A percentile compares a stretch with the other conserved stretches of the same genome.
Evolutionary conservation across 331 rosid genomes (phyloP).

Genomic region (Quercus phellos): DNA sequence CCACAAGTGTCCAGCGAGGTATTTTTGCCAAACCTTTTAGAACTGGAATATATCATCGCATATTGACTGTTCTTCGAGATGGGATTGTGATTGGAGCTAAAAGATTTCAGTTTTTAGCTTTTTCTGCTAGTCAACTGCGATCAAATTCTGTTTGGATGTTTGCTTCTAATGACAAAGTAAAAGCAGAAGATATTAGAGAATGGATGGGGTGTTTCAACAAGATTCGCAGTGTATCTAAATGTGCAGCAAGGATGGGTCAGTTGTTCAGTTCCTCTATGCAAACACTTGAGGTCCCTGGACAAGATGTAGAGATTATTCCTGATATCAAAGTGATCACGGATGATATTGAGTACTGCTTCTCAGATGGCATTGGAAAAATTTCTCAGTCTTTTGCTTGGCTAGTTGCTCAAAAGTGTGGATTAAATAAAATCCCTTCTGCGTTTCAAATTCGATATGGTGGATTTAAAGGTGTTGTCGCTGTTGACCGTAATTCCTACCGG

Average conservation of each 20-base stretch:
- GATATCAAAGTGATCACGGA: slow-evolving; percentile 62
- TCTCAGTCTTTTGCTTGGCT: slow-evolving; percentile 72
- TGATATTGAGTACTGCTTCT: slow-evolving; percentile 75
- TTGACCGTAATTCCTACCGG: slow-evolving; percentile 65
- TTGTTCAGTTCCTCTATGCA: slow-evolving; percentile 82
- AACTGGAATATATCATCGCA: slow-evolving; percentile 60
- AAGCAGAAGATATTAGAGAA: slow-evolving; percentile 74
- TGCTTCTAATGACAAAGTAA: slow-evolving; percentile 77
- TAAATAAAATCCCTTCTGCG: slow-evolving; percentile 71
- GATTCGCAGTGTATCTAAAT: slow-evolving; percentile 81
- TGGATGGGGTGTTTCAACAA: slow-evolving; percentile 94
- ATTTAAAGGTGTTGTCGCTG: slow-evolving; percentile 87
- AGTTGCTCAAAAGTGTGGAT: slow-evolving; percentile 69
- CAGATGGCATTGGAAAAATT: slow-evolving; percentile 94
- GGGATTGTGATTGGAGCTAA: slow-evolving; percentile 80
- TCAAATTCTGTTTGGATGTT: slow-evolving; percentile 92
- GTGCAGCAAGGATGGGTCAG: slow-evolving; percentile 99
- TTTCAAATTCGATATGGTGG: slow-evolving; percentile 96
- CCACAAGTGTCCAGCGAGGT: slow-evolving; percentile 48
- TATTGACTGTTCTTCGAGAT: slow-evolving; percentile 67
- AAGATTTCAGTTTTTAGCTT: slow-evolving; percentile 85
- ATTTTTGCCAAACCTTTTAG: slow-evolving; percentile 56
- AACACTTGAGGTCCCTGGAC: slow-evolving; percentile 56
- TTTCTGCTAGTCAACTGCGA: slow-evolving; percentile 96
- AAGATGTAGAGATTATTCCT: slow-evolving; percentile 79